Conservation (phyloP, 2,329 filamentous ascomycete species). For the Curvularia lunata region DNA sequence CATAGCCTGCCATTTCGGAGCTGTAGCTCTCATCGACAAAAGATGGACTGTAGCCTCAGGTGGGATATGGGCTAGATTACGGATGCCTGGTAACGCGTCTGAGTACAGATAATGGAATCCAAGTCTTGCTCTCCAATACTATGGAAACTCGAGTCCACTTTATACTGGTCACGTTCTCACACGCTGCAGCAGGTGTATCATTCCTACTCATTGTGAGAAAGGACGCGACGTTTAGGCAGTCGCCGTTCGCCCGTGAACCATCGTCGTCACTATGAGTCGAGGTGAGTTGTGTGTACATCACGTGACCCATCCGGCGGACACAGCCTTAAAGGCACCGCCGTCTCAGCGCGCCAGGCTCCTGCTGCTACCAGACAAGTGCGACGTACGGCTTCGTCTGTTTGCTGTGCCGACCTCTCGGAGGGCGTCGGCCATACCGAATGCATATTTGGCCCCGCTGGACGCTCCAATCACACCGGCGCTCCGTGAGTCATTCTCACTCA, state of each 20-base stretch:
- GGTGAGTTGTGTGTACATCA: neutral
- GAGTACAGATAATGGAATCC: constrained; percentile 10
- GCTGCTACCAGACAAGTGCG: neutral
- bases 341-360: neutral
- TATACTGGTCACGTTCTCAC: neutral
- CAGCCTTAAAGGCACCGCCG: neutral
- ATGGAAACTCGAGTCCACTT: constrained; percentile 1
- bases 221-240: neutral
- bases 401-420: neutral
- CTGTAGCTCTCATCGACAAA: too few relatives aligned
- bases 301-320: neutral
- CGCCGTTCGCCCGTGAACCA: neutral
- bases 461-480: constrained; percentile 12
- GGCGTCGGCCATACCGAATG: neutral
- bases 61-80: constrained; percentile 4
- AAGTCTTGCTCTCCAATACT: constrained; percentile 10
- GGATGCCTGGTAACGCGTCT: constrained; percentile 20
- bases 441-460: neutral
- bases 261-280: constrained; percentile 13
- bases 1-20: constrained; percentile 27
- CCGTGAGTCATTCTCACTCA: constrained; percentile 30
- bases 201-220: constrained; percentile 9
- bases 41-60: constrained; percentile 29
- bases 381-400: constrained; percentile 1
- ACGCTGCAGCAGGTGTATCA: neutral